Evolutionary conservation across 2,329 filamentous ascomycete species (phyloP).

Genomic region (Hypoxylon sp.): DNA sequence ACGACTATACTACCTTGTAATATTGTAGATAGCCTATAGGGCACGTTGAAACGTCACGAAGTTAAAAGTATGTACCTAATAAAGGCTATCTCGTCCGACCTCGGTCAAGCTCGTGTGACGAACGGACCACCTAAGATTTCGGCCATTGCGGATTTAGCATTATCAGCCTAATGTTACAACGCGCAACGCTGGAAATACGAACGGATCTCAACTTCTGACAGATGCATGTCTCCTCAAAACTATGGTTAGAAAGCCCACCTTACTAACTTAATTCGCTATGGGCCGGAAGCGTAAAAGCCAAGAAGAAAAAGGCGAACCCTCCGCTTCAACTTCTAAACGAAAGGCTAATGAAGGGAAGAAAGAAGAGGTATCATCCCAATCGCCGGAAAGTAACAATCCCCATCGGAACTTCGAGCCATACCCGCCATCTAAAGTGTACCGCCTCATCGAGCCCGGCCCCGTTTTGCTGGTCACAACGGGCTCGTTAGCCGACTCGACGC

Average conservation of each 20-base stretch:
- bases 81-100: conserved; percentile 20
- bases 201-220: conserved; percentile 1
- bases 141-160: conserved; percentile 14
- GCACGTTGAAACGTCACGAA: background rate
- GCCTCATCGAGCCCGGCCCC: conserved; percentile 56
- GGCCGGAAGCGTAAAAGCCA: conserved; percentile 36
- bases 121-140: conserved; percentile 17
- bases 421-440: conserved; percentile 53
- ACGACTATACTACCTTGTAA: background rate
- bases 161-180: background rate
- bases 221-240: conserved; percentile 8
- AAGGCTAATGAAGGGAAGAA: conserved; percentile 12
- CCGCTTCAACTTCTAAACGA: conserved; percentile 18
- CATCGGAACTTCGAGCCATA: conserved; percentile 39
- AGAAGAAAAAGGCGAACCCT: conserved; percentile 30
- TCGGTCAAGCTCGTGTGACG: conserved; percentile 16
- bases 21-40: conserved; percentile 1
- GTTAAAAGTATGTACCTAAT: background rate
- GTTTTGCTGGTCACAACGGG: conserved; percentile 55
- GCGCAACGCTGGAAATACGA: background rate
- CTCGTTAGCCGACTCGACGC: conserved; percentile 51
- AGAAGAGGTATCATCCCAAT: conserved; percentile 18
- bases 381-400: conserved; percentile 10
- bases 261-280: conserved; percentile 27
- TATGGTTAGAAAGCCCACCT: background rate